Percentiles rank a stretch among this genome's conserved stretches.
phyloP scores from a whole-genome alignment of 257 asterid genomes.

The Jasminum sambac region DNA sequence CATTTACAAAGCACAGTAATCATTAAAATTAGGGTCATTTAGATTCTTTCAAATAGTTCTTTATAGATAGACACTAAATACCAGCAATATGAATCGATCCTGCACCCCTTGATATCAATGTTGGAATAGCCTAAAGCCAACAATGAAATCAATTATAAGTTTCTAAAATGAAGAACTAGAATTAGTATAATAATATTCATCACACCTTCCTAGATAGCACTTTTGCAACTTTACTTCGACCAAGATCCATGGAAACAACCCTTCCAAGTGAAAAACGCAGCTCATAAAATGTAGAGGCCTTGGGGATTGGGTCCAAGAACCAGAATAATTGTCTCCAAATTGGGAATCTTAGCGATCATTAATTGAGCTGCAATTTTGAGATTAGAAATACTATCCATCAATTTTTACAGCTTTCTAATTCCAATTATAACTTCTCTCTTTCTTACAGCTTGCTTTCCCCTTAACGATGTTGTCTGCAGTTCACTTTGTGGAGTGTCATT shows the following conservation, averaged over 20 bases:
- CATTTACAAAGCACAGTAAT: slow-evolving; percentile 12
- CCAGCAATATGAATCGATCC: slow-evolving; percentile 83
- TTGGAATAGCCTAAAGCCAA: slow-evolving; percentile 68
- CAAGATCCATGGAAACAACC: slow-evolving; percentile 44
- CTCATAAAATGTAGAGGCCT: slow-evolving; percentile 83
- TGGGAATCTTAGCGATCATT: slow-evolving; percentile 57
- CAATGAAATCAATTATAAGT: background rate
- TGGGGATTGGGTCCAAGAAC: slow-evolving; percentile 84
- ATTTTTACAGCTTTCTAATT: slow-evolving; percentile 69
- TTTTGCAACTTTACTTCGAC: slow-evolving; percentile 59
- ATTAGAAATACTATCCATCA: slow-evolving; percentile 56
- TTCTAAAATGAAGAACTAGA: slow-evolving; percentile 2
- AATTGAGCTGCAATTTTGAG: slow-evolving; percentile 63
- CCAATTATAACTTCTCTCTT: slow-evolving; percentile 87
- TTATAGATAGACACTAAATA: slow-evolving; percentile 20
- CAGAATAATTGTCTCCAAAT: slow-evolving; percentile 54
- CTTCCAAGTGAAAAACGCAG: slow-evolving; percentile 51
- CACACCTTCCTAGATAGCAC: slow-evolving; percentile 74
- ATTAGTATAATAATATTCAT: slow-evolving; percentile 5
- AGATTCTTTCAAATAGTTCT: slow-evolving; percentile 12
- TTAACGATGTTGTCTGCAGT: slow-evolving; percentile 35
- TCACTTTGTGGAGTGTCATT: slow-evolving; percentile 53
- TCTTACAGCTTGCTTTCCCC: slow-evolving; percentile 68
- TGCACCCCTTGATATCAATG: slow-evolving; percentile 78
- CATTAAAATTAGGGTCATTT: slow-evolving; percentile 8